Percentiles rank a stretch among this genome's conserved stretches.
These are phyloP conservation scores for Aspergillus caelatus DNA, from an alignment of 2,329 filamentous ascomycete genomes.

Conservation along the genomic window DNA sequence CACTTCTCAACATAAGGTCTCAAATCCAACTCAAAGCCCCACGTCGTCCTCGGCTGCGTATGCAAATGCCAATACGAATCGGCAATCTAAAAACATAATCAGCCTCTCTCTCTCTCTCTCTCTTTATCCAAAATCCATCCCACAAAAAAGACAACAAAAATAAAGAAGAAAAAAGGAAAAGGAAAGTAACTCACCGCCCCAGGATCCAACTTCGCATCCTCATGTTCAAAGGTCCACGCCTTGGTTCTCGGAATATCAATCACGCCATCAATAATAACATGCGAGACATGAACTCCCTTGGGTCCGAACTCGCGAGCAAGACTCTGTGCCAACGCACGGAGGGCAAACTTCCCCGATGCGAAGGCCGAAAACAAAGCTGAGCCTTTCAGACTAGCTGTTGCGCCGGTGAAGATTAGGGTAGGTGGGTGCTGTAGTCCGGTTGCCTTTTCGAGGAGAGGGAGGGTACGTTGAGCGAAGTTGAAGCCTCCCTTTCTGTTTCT, in stretches of 20 bases:
- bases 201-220: constrained; percentile 71
- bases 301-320: constrained; percentile 84
- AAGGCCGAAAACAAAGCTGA: constrained; percentile 71
- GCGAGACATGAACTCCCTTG: constrained; percentile 78
- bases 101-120: constrained; percentile 2
- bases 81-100: constrained; percentile 64
- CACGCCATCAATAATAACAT: constrained; percentile 80
- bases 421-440: constrained; percentile 65
- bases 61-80: constrained; percentile 85
- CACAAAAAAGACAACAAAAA: not conserved
- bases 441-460: constrained; percentile 71
- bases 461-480: constrained; percentile 70
- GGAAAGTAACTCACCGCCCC: constrained; percentile 63
- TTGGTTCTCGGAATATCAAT: constrained; percentile 79
- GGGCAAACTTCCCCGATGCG: constrained; percentile 77
- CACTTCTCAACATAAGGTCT: constrained; percentile 84
- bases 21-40: constrained; percentile 80
- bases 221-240: constrained; percentile 57
- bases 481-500: constrained; percentile 62
- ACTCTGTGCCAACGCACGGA: constrained; percentile 72
- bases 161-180: no score
- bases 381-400: constrained; percentile 77
- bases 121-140: constrained; percentile 3
- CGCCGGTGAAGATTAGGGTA: constrained; percentile 81
- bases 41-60: constrained; percentile 75